Evolutionary conservation across 495 filamentous ascomycete genomes (phyloP), one percentile per base, ranked within the genome.

Genomic region (Venustampulla echinocandica): DNA sequence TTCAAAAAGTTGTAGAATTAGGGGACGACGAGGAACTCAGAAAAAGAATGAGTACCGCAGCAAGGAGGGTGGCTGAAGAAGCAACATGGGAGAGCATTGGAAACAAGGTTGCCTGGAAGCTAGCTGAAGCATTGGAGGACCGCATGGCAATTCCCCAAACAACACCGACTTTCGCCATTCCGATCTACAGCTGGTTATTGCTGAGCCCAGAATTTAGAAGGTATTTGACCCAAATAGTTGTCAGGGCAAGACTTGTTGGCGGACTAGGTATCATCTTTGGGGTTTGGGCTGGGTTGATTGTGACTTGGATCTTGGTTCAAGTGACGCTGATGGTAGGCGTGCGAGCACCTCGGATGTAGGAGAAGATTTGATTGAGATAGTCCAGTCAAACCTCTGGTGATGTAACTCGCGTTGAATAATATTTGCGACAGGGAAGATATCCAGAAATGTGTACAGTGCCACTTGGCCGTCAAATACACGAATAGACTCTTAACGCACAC

Each of bases 31-130:
- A 46, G 0, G 39, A 37, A 0, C 53, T 69, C 11, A 67, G 72
- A 10, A 28, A 46, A n/a, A 40, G 44, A 3, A 63, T 80, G 47
- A 54, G 61, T 9, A n/a, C 32, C 0, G 63, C 64, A 4, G 69
- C 74, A 7, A 61, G 75, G 22, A 35, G 55, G 22, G 69, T 74
- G 39, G 79, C 76, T 0, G 70, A 75, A 36, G 68, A 74, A 36
- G 75, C 74, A 4, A 81, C 75, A 1, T 82, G 79, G 79, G 76
- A 80, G 55, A 75, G 71, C 60, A 77, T 81, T 57, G 75, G 77
- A 58, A 76, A 77, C 42, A 71, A 69, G 9, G 77, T 77, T 0
- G 77, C 77, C 18, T 71, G 71, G 67, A 63, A 75, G 46, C 71
- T 81, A 52, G 63, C 70, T 11, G 69, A 73, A 36, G 70, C 69